phyloP scores from a whole-genome alignment of 306 rosid species.

The Myrica gale region DNA sequence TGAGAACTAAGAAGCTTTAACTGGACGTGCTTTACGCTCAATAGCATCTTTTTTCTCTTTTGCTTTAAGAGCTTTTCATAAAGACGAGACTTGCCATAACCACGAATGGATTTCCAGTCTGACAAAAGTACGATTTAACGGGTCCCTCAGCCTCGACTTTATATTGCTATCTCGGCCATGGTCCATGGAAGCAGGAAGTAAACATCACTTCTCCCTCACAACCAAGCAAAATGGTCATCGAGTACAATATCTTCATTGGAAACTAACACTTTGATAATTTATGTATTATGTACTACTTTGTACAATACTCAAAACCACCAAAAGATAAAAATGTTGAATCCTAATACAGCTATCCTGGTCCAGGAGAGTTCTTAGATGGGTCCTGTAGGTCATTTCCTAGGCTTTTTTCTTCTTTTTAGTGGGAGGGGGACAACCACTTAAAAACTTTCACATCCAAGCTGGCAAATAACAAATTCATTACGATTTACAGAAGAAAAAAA shows the following conservation, averaged over 20 bases:
- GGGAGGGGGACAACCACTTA: neutral
- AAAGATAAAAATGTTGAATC: neutral
- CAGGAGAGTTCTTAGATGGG: neutral
- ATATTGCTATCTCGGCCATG: slow-evolving; percentile 20
- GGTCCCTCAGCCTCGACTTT: slow-evolving; percentile 32
- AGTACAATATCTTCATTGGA: slow-evolving; percentile 11
- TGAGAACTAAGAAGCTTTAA: slow-evolving; percentile 25
- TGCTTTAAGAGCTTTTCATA: slow-evolving; percentile 37
- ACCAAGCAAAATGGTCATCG: slow-evolving; percentile 10
- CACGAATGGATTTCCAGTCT: slow-evolving; percentile 30
- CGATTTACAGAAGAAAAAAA: neutral
- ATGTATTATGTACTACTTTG: neutral
- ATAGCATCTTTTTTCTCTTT: slow-evolving; percentile 28
- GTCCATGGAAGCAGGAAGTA: slow-evolving; percentile 5
- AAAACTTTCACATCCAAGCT: neutral
- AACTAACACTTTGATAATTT: neutral
- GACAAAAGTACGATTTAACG: slow-evolving; percentile 19
- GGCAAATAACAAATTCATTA: neutral
- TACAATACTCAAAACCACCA: neutral
- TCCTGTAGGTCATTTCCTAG: neutral
- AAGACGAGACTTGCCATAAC: slow-evolving; percentile 31
- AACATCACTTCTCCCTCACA: slow-evolving; percentile 17
- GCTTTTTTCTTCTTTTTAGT: neutral
- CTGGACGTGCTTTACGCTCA: slow-evolving; percentile 23
- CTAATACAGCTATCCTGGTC: neutral